Conservation (phyloP, 805 yeast genomes). For the Komagataella pastoris region DNA sequence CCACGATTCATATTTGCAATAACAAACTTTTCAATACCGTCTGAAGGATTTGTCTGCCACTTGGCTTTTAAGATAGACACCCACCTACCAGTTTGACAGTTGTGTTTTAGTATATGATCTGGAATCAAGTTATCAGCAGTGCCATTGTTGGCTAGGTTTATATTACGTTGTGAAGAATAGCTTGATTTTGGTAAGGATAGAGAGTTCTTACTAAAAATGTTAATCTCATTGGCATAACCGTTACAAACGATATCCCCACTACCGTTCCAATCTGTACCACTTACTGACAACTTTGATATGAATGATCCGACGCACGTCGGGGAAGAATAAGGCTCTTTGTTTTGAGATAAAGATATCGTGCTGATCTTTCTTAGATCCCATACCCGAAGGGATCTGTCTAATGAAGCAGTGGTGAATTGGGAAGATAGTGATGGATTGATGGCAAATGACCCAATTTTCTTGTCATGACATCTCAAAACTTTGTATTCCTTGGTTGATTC, state of each 20-base stretch:
- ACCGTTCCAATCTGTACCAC: conserved; percentile 73
- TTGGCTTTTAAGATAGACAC: conserved; percentile 80
- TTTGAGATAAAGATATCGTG: conserved; percentile 47
- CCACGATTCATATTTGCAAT: conserved; percentile 90
- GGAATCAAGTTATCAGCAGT: conserved; percentile 40
- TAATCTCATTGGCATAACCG: conserved; percentile 82
- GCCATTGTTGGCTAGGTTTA: conserved; percentile 9
- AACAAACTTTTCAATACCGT: conserved; percentile 68
- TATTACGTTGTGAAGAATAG: conserved; percentile 6
- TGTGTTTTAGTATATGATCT: conserved; percentile 55
- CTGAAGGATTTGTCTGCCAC: conserved; percentile 70
- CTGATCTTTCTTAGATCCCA: conserved; percentile 68
- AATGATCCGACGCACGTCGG: conserved; percentile 49
- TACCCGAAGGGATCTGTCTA: conserved; percentile 71
- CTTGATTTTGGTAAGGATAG: conserved; percentile 13
- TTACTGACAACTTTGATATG: conserved; percentile 65
- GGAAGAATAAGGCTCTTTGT: conserved; percentile 22
- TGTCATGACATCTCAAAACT: conserved; percentile 62
- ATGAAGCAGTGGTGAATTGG: conserved; percentile 76
- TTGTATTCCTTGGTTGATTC: conserved; percentile 8
- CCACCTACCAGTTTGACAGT: conserved; percentile 97
- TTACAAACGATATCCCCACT: conserved; percentile 69
- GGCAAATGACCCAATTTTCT: conserved; percentile 84
- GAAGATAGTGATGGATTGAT: conserved; percentile 55
- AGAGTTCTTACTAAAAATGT: conserved; percentile 42